Conservation (phyloP, 2,329 filamentous ascomycete genomes). For the Fusarium scirpi region DNA sequence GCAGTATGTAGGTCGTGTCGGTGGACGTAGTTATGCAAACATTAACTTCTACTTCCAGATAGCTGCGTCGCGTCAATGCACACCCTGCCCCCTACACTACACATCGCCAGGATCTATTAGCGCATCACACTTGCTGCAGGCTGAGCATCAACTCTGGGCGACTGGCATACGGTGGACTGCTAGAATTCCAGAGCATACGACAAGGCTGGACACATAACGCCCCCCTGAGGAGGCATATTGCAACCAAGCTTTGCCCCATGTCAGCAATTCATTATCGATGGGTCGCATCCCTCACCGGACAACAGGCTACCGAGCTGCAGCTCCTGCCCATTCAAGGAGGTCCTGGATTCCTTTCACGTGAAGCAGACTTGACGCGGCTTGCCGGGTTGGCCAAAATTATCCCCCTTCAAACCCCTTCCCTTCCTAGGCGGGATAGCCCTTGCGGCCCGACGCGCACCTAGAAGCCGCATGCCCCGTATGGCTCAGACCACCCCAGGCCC, state of each 20-base stretch:
- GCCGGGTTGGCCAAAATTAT: constrained; percentile 39
- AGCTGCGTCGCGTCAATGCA: constrained; percentile 8
- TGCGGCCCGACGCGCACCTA: constrained; percentile 48
- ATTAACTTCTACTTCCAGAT: background rate
- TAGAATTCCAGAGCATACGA: background rate
- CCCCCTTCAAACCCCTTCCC: constrained; percentile 38
- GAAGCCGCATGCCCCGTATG: constrained; percentile 42
- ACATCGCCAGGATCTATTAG: constrained; percentile 11
- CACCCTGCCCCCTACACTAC: constrained; percentile 5
- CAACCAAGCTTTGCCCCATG: constrained; percentile 1
- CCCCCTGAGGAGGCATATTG: constrained; percentile 2
- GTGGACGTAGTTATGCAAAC: background rate
- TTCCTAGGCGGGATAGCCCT: constrained; percentile 46
- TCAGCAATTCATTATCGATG: constrained; percentile 1
- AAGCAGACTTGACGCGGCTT: constrained; percentile 46
- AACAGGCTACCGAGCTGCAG: constrained; percentile 1
- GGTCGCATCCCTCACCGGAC: background rate
- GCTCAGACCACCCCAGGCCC: constrained; percentile 38
- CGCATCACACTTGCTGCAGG: constrained; percentile 20
- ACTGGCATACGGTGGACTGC: constrained; percentile 16
- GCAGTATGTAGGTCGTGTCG: background rate
- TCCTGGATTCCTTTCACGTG: constrained; percentile 40
- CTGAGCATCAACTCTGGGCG: constrained; percentile 16
- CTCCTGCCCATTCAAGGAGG: constrained; percentile 8
- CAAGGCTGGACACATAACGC: constrained; percentile 8